Evolutionary conservation across 1,284 basidiomycete genomes (phyloP), one percentile per base, ranked within the genome.

Genomic region (Pisolithus thermaeus): DNA sequence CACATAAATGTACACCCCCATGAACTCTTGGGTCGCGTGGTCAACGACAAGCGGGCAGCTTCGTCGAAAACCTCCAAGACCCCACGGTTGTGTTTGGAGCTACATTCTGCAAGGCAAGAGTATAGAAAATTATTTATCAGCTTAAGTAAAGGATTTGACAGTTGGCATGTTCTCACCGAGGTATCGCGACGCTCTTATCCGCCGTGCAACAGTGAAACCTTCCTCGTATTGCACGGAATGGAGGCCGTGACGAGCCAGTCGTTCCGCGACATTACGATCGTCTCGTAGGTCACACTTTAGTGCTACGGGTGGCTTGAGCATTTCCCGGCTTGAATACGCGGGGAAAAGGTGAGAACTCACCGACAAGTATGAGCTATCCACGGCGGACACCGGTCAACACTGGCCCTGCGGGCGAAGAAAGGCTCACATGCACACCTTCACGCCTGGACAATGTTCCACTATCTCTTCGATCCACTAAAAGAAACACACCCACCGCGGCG

Each of bases 201-300:
- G 83, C 62, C 90, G 76, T 12, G 94, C 94, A 6, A 92, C 87
- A 0, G 85, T 77, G 18, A 97, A 76, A 0, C 94, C 94, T 62
- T 96, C 86, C 59, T 97, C 90, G 61, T 97, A 98, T 60, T 90
- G 81, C 14, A 96, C 83, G 0, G 89, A 79, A 56, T 82, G 81
- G 58, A 76, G 71, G 1, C 83, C 82, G 59, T 81, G 80, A 54
- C 83, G 79, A 46, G 79, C 78, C 42, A 95, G 74, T 47, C 84
- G 81, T 45, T 88, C 84, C 62, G 76, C 76, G 18, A 84, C 78
- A 3, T 73, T 70, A 7, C 73, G 74, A 61, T 97, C 90, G 53
- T 94, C 90, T 52, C 95, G 78, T 35, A 97, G 77, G 69, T 98
- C 95, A 63, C 95, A 98, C 73, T 98, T 98, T 45, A 96, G 76